Percentiles rank a stretch among this genome's conserved stretches.
These are phyloP conservation scores for Fagopyrum tataricum DNA, from an alignment of 148 eudicot species.

Conservation along the genomic window DNA sequence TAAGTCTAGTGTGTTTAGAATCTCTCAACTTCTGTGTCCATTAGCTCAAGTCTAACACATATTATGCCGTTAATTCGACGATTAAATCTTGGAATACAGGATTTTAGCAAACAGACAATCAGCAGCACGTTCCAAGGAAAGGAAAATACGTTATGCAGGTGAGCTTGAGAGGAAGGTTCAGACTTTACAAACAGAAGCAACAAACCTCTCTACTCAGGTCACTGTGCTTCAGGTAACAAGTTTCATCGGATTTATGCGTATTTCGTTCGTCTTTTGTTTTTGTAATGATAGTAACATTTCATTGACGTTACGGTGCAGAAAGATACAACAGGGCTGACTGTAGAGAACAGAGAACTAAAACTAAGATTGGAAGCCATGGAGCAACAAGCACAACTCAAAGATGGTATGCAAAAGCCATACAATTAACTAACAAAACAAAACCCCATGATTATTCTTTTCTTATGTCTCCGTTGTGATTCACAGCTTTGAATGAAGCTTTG, in stretches of 20 bases:
- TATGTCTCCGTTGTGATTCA: neutral
- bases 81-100: slow-evolving; percentile 23
- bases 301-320: slow-evolving; percentile 33
- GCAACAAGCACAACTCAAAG: slow-evolving; percentile 73
- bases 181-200: slow-evolving; percentile 87
- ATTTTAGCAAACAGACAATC: slow-evolving; percentile 92
- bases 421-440: neutral
- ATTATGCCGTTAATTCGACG: neutral
- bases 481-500: slow-evolving; percentile 85
- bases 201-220: slow-evolving; percentile 87
- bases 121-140: slow-evolving; percentile 94
- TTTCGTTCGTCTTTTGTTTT: neutral
- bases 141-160: slow-evolving; percentile 66
- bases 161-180: slow-evolving; percentile 96
- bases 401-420: slow-evolving; percentile 31
- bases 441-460: neutral
- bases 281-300: neutral
- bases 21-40: too few species aligned
- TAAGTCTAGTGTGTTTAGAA: too few species aligned
- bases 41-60: too few species aligned
- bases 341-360: slow-evolving; percentile 64
- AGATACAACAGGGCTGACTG: slow-evolving; percentile 50
- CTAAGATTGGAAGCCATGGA: slow-evolving; percentile 58
- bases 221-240: slow-evolving; percentile 71
- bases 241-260: neutral